phyloP scores from a whole-genome alignment of 768 basidiomycete species.

The Psilocybe sp. region DNA sequence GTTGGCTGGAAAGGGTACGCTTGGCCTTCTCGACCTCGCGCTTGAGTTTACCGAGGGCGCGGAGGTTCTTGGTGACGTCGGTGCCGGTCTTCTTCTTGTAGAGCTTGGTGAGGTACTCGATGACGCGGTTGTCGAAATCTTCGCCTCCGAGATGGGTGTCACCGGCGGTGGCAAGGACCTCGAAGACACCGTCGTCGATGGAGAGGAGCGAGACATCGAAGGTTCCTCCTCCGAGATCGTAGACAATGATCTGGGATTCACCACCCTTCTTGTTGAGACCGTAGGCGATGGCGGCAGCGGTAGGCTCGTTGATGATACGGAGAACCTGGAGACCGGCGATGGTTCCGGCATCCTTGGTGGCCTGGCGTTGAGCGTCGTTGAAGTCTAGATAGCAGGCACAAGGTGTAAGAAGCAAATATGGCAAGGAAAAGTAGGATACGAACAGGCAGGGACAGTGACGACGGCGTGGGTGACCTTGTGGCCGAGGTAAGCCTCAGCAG shows the following conservation, averaged over 20 bases:
- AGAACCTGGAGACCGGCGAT: slow-evolving; percentile 94
- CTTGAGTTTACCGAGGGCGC: slow-evolving; percentile 89
- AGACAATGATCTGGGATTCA: slow-evolving; percentile 95
- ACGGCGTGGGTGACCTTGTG: slow-evolving; percentile 96
- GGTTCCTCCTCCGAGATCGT: slow-evolving; percentile 97
- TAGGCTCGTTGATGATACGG: slow-evolving; percentile 97
- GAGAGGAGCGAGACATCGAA: slow-evolving; percentile 97
- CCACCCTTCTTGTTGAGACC: slow-evolving; percentile 95
- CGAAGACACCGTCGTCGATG: slow-evolving; percentile 91
- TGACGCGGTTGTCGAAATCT: slow-evolving; percentile 93
- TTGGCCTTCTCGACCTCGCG: slow-evolving; percentile 94
- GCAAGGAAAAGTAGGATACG: slow-evolving; percentile 21
- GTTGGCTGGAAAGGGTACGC: slow-evolving; percentile 89
- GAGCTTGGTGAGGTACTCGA: slow-evolving; percentile 83
- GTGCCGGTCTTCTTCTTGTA: slow-evolving; percentile 94
- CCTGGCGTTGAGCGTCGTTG: slow-evolving; percentile 99
- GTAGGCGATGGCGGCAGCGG: slow-evolving; percentile 96
- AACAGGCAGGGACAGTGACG: slow-evolving; percentile 95
- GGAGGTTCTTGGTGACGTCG: slow-evolving; percentile 74
- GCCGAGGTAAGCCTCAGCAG: slow-evolving; percentile 96
- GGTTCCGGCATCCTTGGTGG: slow-evolving; percentile 95
- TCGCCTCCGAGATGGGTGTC: slow-evolving; percentile 95
- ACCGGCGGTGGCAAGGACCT: slow-evolving; percentile 88
- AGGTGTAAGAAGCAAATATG: background rate
- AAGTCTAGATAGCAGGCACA: slow-evolving; percentile 57